phyloP scores from a whole-genome alignment of 2,329 filamentous ascomycete genomes.

The Helotiales sp. region DNA sequence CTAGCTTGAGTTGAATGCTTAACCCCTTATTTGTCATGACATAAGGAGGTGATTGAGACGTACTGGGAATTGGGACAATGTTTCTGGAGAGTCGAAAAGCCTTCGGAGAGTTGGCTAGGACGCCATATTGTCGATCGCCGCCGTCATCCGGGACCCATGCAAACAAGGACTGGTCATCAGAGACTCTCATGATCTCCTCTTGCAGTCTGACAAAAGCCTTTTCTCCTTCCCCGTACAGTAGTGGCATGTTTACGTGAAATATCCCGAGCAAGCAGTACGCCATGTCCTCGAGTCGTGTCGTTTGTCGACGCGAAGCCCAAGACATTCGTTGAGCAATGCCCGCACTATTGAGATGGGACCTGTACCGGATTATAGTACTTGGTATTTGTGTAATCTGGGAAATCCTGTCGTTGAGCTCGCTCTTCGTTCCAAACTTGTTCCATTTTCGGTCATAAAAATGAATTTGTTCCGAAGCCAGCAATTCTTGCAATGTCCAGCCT shows the following conservation, averaged over 20 bases:
- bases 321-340: conserved; percentile 37
- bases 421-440: conserved; percentile 14
- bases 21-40: not conserved
- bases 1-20: not conserved
- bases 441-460: not conserved
- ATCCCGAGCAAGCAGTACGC: conserved; percentile 36
- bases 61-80: not conserved
- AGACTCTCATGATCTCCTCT: conserved; percentile 1
- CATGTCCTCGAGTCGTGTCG: conserved; percentile 29
- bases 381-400: not conserved
- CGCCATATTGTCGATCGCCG: not conserved
- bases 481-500: not conserved
- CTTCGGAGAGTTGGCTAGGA: not conserved
- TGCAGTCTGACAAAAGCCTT: conserved; percentile 9
- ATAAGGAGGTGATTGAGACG: not conserved
- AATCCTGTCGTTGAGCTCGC: not conserved
- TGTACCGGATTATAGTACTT: not conserved
- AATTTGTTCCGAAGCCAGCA: not conserved
- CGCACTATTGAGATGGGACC: conserved; percentile 9
- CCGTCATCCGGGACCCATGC: not conserved
- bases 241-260: conserved; percentile 37
- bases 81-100: not conserved
- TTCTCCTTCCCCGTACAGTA: conserved; percentile 12
- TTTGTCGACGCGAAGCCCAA: conserved; percentile 36
- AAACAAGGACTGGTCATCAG: not conserved